phyloP scores from a whole-genome alignment of 129 eudicot species.

The Tanacetum coccineum region DNA sequence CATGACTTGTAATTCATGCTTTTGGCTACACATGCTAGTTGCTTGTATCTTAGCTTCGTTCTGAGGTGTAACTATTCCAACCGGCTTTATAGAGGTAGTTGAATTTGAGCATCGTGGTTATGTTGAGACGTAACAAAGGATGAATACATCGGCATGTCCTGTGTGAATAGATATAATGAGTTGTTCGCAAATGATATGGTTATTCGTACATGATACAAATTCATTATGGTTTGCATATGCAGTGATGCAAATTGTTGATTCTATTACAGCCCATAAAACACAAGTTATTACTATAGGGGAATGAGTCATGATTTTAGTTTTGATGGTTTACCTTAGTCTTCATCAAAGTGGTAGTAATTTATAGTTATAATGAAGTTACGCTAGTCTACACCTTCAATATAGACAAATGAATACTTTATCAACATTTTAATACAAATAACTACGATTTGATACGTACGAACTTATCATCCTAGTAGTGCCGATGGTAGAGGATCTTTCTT shows the following conservation, averaged over 20 bases:
- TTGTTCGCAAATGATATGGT: constrained; percentile 2
- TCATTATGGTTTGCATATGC: constrained; percentile 1
- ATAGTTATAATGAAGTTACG: too few species aligned
- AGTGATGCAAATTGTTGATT: neutral
- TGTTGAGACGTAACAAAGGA: constrained; percentile 41
- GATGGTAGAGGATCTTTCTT: constrained; percentile 15
- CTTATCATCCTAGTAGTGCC: neutral
- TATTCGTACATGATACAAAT: constrained; percentile 26
- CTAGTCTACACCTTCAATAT: too few species aligned
- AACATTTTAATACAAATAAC: too few species aligned
- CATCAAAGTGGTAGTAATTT: constrained; percentile 4
- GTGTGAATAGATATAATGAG: constrained; percentile 25
- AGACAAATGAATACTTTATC: too few species aligned
- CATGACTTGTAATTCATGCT: constrained; percentile 32
- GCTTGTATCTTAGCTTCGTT: constrained; percentile 31
- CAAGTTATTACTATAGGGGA: constrained; percentile 12
- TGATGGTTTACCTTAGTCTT: constrained; percentile 8
- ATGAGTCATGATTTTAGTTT: constrained; percentile 10
- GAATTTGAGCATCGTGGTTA: constrained; percentile 38
- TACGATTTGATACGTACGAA: neutral
- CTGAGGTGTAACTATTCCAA: constrained; percentile 40
- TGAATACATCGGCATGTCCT: constrained; percentile 23
- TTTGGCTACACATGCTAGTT: constrained; percentile 31
- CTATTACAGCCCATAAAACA: constrained; percentile 20
- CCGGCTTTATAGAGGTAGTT: constrained; percentile 22